These are phyloP conservation scores for Trametes cingulata DNA, from an alignment of 768 basidiomycete species.

Conservation along the genomic window DNA sequence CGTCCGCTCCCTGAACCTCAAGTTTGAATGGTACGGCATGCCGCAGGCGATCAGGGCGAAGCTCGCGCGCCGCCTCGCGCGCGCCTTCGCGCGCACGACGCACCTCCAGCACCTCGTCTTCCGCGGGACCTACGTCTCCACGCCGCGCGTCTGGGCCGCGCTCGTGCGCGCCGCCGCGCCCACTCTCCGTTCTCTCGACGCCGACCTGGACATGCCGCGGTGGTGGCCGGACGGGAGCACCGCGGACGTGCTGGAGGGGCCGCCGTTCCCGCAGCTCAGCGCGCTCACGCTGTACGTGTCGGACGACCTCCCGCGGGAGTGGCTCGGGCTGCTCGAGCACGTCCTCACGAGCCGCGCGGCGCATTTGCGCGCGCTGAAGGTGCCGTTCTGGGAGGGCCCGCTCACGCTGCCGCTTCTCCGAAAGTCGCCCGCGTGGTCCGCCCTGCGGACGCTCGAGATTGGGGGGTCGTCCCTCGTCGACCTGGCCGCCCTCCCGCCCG, in stretches of 20 bases:
- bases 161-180: neutral
- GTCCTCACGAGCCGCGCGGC: neutral
- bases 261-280: neutral
- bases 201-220: neutral
- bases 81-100: neutral
- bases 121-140: neutral
- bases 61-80: neutral
- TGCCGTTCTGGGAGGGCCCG: neutral
- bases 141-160: neutral
- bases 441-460: neutral
- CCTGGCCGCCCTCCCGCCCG: neutral
- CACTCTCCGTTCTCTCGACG: neutral
- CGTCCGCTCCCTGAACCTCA: neutral
- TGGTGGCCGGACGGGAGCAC: neutral
- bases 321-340: neutral
- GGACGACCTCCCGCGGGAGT: neutral
- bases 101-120: neutral
- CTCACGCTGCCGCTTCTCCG: neutral
- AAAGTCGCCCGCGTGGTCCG: neutral
- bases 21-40: neutral
- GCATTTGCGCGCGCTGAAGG: neutral
- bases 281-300: neutral
- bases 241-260: neutral
- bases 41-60: neutral
- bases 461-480: too few relatives aligned